Evolutionary conservation across 257 asterid genomes (phyloP).

Genomic region (Gynochthodes officinalis): DNA sequence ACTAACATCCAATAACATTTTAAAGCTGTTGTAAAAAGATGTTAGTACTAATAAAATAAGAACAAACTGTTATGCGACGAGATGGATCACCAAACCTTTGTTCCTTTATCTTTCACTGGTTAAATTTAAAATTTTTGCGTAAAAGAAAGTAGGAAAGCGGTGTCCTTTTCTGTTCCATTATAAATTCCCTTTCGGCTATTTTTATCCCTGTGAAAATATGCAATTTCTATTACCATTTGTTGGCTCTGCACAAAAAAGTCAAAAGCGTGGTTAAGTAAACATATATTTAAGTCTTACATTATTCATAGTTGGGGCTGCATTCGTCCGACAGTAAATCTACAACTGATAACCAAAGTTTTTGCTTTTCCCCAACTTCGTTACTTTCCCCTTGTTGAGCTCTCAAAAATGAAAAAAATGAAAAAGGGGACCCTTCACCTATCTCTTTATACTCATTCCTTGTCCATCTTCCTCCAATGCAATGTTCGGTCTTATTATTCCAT

Average conservation of each 20-base stretch:
- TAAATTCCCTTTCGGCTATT: slow-evolving; percentile 3
- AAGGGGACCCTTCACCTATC: background rate
- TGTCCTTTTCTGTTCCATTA: background rate
- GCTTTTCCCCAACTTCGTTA: background rate
- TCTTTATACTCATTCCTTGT: background rate
- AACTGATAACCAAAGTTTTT: background rate
- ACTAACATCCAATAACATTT: too few species aligned
- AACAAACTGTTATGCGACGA: background rate
- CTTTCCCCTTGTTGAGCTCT: slow-evolving; percentile 1
- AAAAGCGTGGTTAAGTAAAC: slow-evolving; percentile 1
- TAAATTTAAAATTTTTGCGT: background rate
- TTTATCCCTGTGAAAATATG: background rate
- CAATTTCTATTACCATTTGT: background rate
- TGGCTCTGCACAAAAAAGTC: slow-evolving; percentile 4
- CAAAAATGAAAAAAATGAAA: too few species aligned
- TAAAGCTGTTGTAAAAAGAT: background rate
- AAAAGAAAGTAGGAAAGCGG: background rate
- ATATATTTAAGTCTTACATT: background rate
- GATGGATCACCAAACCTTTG: slow-evolving; percentile 8
- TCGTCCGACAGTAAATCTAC: slow-evolving; percentile 22
- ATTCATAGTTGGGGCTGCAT: slow-evolving; percentile 4
- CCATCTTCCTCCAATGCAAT: too few species aligned
- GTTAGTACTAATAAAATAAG: background rate
- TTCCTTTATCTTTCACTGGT: background rate
- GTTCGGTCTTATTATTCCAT: background rate